These are phyloP conservation scores for Lumnitzera racemosa DNA, from an alignment of 345 rosid species.

Conservation along the genomic window DNA sequence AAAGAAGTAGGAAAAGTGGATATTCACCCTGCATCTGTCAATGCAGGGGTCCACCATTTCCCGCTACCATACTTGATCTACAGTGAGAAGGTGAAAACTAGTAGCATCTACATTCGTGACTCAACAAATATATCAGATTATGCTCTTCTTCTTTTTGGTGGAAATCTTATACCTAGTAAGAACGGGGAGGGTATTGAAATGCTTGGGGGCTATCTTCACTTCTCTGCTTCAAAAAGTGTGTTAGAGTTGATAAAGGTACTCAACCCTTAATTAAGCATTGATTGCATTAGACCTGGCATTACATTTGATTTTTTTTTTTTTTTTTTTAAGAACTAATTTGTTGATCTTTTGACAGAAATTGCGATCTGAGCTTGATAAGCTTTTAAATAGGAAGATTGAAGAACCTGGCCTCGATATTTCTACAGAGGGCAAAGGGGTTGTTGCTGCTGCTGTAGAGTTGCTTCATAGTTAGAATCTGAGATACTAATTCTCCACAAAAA, in stretches of 20 bases:
- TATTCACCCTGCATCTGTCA: conserved; percentile 92
- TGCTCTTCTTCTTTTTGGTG: conserved; percentile 91
- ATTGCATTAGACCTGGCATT: not conserved
- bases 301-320: not conserved
- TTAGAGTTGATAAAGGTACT: conserved; percentile 70
- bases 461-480: conserved; percentile 45
- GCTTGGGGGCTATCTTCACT: conserved; percentile 96
- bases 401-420: conserved; percentile 78
- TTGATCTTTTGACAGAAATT: conserved; percentile 41
- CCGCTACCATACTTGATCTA: conserved; percentile 87
- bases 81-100: conserved; percentile 89
- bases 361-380: conserved; percentile 74
- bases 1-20: conserved; percentile 95
- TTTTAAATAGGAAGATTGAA: conserved; percentile 71
- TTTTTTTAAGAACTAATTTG: conserved; percentile 1
- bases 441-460: conserved; percentile 76
- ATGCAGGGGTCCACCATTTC: conserved; percentile 66
- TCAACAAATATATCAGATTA: conserved; percentile 93
- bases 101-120: conserved; percentile 67
- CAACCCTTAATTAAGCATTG: not conserved
- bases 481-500: conserved; percentile 5
- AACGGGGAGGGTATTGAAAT: conserved; percentile 86
- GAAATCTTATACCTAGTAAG: conserved; percentile 65
- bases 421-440: conserved; percentile 78
- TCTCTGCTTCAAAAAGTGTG: conserved; percentile 77